phyloP scores from a whole-genome alignment of 2,329 filamentous ascomycete species.

The Diaporthe citri region DNA sequence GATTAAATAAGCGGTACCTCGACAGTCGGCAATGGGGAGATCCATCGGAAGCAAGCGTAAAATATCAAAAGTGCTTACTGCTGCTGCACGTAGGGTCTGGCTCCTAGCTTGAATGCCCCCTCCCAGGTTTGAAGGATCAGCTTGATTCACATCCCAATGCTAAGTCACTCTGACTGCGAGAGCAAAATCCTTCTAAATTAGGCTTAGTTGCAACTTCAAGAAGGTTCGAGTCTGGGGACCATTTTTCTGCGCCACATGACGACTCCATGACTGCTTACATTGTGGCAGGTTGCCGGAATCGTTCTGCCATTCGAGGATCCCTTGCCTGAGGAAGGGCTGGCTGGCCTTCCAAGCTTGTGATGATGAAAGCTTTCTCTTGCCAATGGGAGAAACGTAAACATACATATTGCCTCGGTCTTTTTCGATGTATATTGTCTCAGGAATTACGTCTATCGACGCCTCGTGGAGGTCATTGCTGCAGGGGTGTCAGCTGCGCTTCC shows the following conservation, averaged over 20 bases:
- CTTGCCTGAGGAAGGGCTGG: background rate
- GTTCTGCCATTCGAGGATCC: background rate
- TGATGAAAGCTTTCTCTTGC: background rate
- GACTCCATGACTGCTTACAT: background rate
- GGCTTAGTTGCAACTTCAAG: background rate
- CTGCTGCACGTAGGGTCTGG: background rate
- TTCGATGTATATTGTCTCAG: background rate
- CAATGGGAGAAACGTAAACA: background rate
- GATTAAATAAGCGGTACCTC: background rate
- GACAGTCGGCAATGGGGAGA: fast-evolving
- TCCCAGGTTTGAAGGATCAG: background rate
- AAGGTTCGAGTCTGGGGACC: background rate
- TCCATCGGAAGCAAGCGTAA: background rate
- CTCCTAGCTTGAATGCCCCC: background rate
- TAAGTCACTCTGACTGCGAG: background rate
- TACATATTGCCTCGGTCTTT: background rate
- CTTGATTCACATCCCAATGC: background rate
- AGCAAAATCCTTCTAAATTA: background rate
- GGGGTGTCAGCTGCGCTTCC: constrained; percentile 11
- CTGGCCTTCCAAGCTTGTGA: background rate
- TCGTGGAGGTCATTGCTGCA: background rate
- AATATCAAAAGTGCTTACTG: background rate
- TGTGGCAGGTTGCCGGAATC: background rate
- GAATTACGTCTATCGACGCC: background rate
- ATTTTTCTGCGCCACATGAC: background rate